phyloP scores from a whole-genome alignment of 2,329 filamentous ascomycete genomes.

The Aureobasidium leucospermi region DNA sequence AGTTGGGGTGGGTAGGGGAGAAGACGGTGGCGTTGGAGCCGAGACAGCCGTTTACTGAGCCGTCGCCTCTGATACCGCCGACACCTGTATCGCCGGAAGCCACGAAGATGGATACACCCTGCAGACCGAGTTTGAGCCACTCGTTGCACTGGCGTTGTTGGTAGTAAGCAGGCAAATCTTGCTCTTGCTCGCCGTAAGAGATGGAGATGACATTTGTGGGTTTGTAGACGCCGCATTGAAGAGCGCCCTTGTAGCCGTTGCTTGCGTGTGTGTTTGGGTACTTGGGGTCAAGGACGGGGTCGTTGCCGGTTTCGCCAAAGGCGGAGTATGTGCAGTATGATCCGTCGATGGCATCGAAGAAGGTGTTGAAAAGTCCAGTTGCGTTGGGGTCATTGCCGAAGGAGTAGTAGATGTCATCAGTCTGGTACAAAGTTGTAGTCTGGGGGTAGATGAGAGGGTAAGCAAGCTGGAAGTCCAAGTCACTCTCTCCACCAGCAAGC shows the following conservation, averaged over 20 bases:
- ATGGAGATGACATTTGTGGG: conserved; percentile 53
- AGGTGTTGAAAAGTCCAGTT: conserved; percentile 38
- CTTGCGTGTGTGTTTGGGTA: conserved; percentile 34
- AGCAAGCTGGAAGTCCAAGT: conserved; percentile 44
- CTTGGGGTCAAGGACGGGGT: conserved; percentile 41
- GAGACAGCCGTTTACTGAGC: conserved; percentile 24
- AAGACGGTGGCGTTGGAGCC: conserved; percentile 21
- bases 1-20: conserved; percentile 22
- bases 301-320: conserved; percentile 44
- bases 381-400: conserved; percentile 32
- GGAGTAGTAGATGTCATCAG: conserved; percentile 32
- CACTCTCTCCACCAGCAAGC: conserved; percentile 34
- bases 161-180: conserved; percentile 47
- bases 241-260: conserved; percentile 25
- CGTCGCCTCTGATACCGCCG: conserved; percentile 21
- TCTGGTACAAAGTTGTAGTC: conserved; percentile 42
- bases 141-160: conserved; percentile 41
- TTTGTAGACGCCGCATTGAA: conserved; percentile 39
- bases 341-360: conserved; percentile 46
- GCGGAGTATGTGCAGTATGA: conserved; percentile 44
- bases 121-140: conserved; percentile 42
- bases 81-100: conserved; percentile 42
- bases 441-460: conserved; percentile 48
- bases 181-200: conserved; percentile 52
- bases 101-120: conserved; percentile 42